These are phyloP conservation scores for Melocanna baccifera DNA, from an alignment of 176 grass and related monocot genomes.

Conservation along the genomic window DNA sequence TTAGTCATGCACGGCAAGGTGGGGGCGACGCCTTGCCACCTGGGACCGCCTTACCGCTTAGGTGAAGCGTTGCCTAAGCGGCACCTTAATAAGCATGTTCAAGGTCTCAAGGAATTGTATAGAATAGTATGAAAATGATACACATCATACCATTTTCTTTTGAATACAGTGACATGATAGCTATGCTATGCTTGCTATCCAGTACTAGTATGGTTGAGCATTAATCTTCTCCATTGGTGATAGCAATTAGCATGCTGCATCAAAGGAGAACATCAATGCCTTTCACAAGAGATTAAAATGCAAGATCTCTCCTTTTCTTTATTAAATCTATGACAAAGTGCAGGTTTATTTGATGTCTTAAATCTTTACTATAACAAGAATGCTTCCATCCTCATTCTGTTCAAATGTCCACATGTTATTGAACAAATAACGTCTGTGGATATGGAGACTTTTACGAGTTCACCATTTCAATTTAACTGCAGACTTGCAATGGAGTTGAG, in stretches of 20 bases:
- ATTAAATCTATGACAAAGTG: neutral
- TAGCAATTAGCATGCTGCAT: neutral
- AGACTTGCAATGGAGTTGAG: slow-evolving; percentile 18
- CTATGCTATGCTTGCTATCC: neutral
- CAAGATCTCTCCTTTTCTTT: neutral
- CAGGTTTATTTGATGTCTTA: neutral
- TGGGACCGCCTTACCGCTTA: too few relatives aligned
- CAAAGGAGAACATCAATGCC: neutral
- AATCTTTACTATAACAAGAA: neutral
- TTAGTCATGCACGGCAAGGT: too few relatives aligned
- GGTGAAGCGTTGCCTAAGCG: too few relatives aligned
- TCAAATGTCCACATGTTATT: neutral
- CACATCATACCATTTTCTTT: neutral
- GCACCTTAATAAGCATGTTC: too few relatives aligned
- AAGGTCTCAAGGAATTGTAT: neutral
- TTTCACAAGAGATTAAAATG: neutral
- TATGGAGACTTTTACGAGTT: neutral
- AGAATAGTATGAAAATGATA: neutral
- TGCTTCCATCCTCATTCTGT: neutral
- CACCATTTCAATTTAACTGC: neutral
- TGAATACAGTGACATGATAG: neutral
- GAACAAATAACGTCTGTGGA: neutral
- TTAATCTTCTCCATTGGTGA: neutral
- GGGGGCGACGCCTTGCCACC: too few relatives aligned
- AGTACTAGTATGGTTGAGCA: neutral